Percentiles rank a stretch among this genome's conserved stretches.
phyloP scores from a whole-genome alignment of 2,329 filamentous ascomycete genomes.

The Talaromyces rugulosus region DNA sequence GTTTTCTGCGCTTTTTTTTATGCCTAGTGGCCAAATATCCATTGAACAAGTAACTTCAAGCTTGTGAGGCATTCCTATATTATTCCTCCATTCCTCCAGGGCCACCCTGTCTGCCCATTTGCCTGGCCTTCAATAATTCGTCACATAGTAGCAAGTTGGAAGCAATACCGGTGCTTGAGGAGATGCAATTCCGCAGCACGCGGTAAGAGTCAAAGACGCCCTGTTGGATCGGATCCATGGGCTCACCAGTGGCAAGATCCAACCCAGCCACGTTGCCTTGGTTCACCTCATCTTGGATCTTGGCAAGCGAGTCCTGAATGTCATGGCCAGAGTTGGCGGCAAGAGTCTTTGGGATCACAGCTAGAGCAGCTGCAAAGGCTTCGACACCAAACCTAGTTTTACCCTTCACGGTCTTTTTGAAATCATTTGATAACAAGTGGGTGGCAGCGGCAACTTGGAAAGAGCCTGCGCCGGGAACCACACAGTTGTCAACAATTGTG shows the following conservation, averaged over 20 bases:
- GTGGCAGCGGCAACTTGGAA: conserved; percentile 92
- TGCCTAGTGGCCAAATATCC: background rate
- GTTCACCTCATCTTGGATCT: conserved; percentile 76
- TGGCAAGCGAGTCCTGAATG: conserved; percentile 88
- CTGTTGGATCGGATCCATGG: conserved; percentile 90
- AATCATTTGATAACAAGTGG: conserved; percentile 80
- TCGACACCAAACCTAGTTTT: conserved; percentile 96
- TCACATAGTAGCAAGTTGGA: conserved; percentile 94
- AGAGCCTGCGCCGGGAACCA: conserved; percentile 88
- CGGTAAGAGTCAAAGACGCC: conserved; percentile 96
- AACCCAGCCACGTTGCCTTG: conserved; percentile 85
- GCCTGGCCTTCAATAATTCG: conserved; percentile 93
- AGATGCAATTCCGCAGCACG: conserved; percentile 87
- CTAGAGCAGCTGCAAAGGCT: conserved; percentile 89
- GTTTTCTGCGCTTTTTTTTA: background rate
- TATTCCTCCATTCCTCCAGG: conserved; percentile 42
- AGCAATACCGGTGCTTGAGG: conserved; percentile 90
- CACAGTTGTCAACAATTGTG: conserved; percentile 96
- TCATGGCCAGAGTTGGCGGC: conserved; percentile 95
- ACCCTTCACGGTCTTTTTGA: conserved; percentile 88
- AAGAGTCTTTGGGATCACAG: conserved; percentile 95
- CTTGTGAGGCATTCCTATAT: conserved; percentile 9
- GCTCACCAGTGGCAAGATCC: conserved; percentile 78
- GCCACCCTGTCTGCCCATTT: conserved; percentile 64
- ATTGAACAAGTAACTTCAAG: background rate